Conservation (phyloP, 2,329 filamentous ascomycete species). For the Emergomyces pasteurianus region DNA sequence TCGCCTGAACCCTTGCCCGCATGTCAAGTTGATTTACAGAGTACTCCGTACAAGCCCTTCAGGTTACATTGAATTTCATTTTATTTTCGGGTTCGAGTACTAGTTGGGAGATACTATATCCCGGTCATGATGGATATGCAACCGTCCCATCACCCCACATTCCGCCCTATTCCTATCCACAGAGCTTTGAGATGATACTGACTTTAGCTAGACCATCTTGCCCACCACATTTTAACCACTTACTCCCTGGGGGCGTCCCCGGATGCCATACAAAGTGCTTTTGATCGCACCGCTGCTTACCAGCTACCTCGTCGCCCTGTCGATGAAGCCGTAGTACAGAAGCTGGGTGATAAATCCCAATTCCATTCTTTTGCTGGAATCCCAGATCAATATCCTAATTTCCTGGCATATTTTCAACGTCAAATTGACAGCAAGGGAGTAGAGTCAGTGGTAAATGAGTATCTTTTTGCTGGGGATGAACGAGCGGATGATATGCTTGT, state of each 20-base stretch:
- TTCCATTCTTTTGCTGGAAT: constrained; percentile 53
- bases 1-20: not conserved
- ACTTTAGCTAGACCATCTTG: constrained; percentile 53
- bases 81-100: not conserved
- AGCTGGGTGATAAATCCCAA: constrained; percentile 44
- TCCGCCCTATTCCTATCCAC: not conserved
- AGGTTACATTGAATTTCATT: not conserved
- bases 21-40: not conserved
- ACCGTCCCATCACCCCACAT: not conserved
- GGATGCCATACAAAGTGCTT: constrained; percentile 49
- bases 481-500: constrained; percentile 56
- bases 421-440: constrained; percentile 58
- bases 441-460: constrained; percentile 50
- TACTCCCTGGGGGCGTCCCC: constrained; percentile 61
- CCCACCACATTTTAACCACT: constrained; percentile 63
- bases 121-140: not conserved
- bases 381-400: constrained; percentile 57
- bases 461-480: constrained; percentile 56
- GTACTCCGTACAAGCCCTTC: no score
- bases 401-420: constrained; percentile 61
- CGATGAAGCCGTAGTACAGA: constrained; percentile 40
- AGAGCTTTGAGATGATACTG: not conserved
- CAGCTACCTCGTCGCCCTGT: constrained; percentile 45
- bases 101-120: not conserved
- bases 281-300: constrained; percentile 52